Base-by-base conservation (phyloP, 768 basidiomycete genomes). In the Auriscalpium orientale region DNA sequence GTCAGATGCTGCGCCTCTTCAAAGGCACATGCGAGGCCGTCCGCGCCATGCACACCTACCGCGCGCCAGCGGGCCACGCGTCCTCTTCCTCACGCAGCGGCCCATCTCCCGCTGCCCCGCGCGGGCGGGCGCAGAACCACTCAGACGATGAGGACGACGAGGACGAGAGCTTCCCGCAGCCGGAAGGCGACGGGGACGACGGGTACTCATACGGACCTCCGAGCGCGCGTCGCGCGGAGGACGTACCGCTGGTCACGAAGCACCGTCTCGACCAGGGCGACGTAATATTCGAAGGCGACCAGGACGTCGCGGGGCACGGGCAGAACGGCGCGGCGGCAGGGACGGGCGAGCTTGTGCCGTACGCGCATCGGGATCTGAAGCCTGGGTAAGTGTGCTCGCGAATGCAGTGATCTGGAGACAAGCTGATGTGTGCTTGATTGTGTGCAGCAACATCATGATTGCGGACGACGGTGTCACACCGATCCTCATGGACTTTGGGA, bases 401-500 rank as follows among this genome's bases (percentile, higher is more conserved):
- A 37, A n/a, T 21, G n/a, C 20, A 22, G 13, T 10, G 22, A 43
- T 3, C 5, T 20, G 21, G 36, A 46, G 35, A 8, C 49, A n/a
- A 12, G 20, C 13, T 51, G 28, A 28, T 28, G 55, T 62, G 16
- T 56, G 8, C 44, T 8, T 47, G 38, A 4, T 18, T 10, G 46
- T 45, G 33, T 12, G 16, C 56, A 98, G 94, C 51, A 99, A 99
- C 66, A 80, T 99, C 56, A 99, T 99, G 95, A 81, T 98, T 56
- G 81, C 94, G 13, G 95, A 99, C 65, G 90, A 97, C 53, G 92
- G 90, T 2, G 49, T 63, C 36, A 76, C 80, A 9, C 90, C 97
- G 1, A 90, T 99, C 56, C 81, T 99, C 9, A 99, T 99, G 97
- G 97, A 99, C 71, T 94, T 99, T 70, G 97, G 97, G 18, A 97